Conservation (phyloP, 2,329 filamentous ascomycete species). For the Ophiocordyceps sinensis region DNA sequence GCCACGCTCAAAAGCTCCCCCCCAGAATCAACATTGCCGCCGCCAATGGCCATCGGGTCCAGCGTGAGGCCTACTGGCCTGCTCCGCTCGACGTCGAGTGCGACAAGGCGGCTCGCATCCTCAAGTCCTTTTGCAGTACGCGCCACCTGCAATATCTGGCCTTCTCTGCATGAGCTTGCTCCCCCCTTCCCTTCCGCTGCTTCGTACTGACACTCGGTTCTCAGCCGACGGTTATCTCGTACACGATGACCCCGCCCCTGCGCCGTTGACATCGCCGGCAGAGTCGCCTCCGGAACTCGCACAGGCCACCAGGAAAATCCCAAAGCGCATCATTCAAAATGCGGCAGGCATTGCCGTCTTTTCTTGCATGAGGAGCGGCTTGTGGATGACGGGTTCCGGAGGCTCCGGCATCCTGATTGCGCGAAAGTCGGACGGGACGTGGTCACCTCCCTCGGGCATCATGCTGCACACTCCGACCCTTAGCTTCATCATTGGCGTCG, state of each 20-base stretch:
- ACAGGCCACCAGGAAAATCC: slow-evolving; percentile 65
- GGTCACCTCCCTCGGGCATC: slow-evolving; percentile 85
- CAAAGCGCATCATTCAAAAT: slow-evolving; percentile 69
- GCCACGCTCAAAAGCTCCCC: slow-evolving; percentile 8
- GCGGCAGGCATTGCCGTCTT: slow-evolving; percentile 87
- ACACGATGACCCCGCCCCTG: slow-evolving; percentile 17
- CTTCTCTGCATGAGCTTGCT: too few relatives aligned
- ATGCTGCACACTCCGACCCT: slow-evolving; percentile 79
- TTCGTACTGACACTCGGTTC: slow-evolving; percentile 1
- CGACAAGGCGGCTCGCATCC: slow-evolving; percentile 79
- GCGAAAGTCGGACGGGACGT: slow-evolving; percentile 70
- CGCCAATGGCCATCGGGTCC: slow-evolving; percentile 18
- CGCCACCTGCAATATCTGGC: neutral
- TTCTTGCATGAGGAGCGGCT: slow-evolving; percentile 84
- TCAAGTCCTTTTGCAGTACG: slow-evolving; percentile 79
- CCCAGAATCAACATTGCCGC: slow-evolving; percentile 19
- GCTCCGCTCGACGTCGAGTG: slow-evolving; percentile 75
- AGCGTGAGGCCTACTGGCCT: slow-evolving; percentile 66
- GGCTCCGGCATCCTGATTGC: slow-evolving; percentile 80
- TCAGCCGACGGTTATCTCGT: slow-evolving; percentile 42
- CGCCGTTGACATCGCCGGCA: slow-evolving; percentile 11
- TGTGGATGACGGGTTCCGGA: slow-evolving; percentile 84
- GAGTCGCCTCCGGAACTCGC: slow-evolving; percentile 29
- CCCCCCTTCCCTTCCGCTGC: neutral
- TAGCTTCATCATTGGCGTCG: slow-evolving; percentile 80